Percentiles rank a stretch among this genome's conserved stretches.
Conservation (phyloP, 768 basidiomycete genomes). For the Solioccasus polychromus region DNA sequence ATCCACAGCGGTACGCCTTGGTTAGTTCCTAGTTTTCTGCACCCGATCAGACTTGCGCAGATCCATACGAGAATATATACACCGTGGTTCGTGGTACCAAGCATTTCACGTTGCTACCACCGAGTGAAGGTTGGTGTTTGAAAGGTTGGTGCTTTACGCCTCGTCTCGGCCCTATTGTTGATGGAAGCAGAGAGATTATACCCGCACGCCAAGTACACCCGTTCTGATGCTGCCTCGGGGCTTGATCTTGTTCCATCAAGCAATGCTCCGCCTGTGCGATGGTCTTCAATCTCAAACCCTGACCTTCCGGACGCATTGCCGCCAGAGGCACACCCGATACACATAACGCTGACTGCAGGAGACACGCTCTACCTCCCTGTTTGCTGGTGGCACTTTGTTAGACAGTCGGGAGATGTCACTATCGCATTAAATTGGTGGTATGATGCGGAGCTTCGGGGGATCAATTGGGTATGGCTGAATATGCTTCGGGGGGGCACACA, state of each 20-base stretch:
- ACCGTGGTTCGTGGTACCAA: conserved; percentile 82
- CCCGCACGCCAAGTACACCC: conserved; percentile 64
- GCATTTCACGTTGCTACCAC: conserved; percentile 82
- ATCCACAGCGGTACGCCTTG: conserved; percentile 71
- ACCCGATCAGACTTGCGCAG: conserved; percentile 33
- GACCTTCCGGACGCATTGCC: conserved; percentile 45
- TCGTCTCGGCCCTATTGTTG: conserved; percentile 1
- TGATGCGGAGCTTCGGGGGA: conserved; percentile 72
- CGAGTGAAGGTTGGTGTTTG: conserved; percentile 84
- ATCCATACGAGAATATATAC: conserved; percentile 94
- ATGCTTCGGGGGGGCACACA: conserved; percentile 41
- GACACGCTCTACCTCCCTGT: conserved; percentile 88
- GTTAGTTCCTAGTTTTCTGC: neutral
- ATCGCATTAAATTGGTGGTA: conserved; percentile 91
- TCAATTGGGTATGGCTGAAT: conserved; percentile 66
- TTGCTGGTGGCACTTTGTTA: conserved; percentile 92
- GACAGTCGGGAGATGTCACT: conserved; percentile 59
- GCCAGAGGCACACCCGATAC: conserved; percentile 58
- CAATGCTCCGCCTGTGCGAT: conserved; percentile 55
- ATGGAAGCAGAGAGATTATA: conserved; percentile 50
- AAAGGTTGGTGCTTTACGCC: conserved; percentile 52
- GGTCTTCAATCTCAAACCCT: conserved; percentile 76
- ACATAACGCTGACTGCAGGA: conserved; percentile 63
- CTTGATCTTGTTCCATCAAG: conserved; percentile 33
- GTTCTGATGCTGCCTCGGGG: conserved; percentile 23